These are phyloP conservation scores for Vitis vinifera DNA, from an alignment of 164 flowering plant genomes.

Conservation along the genomic window ASM3070453v1 NC_081810.1:13294501-13295000, in stretches of 20 bases:
- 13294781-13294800: slow-evolving; percentile 65
- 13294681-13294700: slow-evolving; percentile 77
- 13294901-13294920: no score
- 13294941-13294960: no score
- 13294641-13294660: slow-evolving; percentile 75
- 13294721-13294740: slow-evolving; percentile 78
- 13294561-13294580: slow-evolving; percentile 74
- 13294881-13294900: no score
- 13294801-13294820: slow-evolving; percentile 81
- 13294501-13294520: slow-evolving; percentile 89
- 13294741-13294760: slow-evolving; percentile 50
- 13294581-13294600: slow-evolving; percentile 73
- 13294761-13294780: slow-evolving; percentile 49
- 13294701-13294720: slow-evolving; percentile 76
- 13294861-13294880: slow-evolving; percentile 74
- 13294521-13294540: slow-evolving; percentile 57
- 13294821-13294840: slow-evolving; percentile 69
- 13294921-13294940: no score
- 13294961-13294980: no score
- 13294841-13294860: slow-evolving; percentile 57
- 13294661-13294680: slow-evolving; percentile 63
- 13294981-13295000: no score
- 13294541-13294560: slow-evolving; percentile 61
- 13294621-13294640: slow-evolving; percentile 94
- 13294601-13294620: slow-evolving; percentile 73